A percentile compares a stretch with the other conserved stretches of the same genome.
These are phyloP conservation scores for Solanum arcanum DNA, from an alignment of 257 asterid genomes.

Conservation along the genomic window DNA sequence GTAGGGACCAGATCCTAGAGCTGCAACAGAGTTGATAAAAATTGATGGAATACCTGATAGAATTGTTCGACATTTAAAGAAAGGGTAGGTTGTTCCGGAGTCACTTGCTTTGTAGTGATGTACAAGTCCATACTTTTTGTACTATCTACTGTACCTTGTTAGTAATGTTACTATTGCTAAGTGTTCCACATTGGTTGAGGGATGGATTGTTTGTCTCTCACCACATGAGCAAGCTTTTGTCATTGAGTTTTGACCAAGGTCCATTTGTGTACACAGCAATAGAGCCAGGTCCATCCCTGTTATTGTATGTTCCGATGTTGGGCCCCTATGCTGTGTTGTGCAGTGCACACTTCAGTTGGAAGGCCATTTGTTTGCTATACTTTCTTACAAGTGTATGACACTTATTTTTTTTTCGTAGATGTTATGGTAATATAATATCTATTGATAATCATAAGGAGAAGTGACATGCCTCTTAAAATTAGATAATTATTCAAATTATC, in stretches of 20 bases:
- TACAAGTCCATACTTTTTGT: not conserved
- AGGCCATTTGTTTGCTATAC: not conserved
- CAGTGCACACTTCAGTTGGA: not conserved
- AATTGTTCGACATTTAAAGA: conserved; percentile 67
- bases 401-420: not conserved
- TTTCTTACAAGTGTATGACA: not conserved
- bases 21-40: conserved; percentile 75
- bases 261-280: not conserved
- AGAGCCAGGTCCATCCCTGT: not conserved
- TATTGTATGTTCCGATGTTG: not conserved
- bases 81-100: conserved; percentile 46
- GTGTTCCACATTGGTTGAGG: not conserved
- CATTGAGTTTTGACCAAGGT: not conserved
- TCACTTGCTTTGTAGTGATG: not conserved
- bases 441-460: not conserved
- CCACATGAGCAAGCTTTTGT: not conserved
- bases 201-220: not conserved
- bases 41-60: conserved; percentile 71
- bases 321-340: not conserved
- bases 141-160: not conserved
- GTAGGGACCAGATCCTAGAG: conserved; percentile 83
- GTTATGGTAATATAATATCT: not conserved
- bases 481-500: not conserved
- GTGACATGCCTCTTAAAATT: not conserved
- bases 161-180: not conserved